Percentiles rank a stretch among this genome's conserved stretches.
phyloP scores from a whole-genome alignment of 805 yeast genomes.

The Nakazawaea wyomingensis region DNA sequence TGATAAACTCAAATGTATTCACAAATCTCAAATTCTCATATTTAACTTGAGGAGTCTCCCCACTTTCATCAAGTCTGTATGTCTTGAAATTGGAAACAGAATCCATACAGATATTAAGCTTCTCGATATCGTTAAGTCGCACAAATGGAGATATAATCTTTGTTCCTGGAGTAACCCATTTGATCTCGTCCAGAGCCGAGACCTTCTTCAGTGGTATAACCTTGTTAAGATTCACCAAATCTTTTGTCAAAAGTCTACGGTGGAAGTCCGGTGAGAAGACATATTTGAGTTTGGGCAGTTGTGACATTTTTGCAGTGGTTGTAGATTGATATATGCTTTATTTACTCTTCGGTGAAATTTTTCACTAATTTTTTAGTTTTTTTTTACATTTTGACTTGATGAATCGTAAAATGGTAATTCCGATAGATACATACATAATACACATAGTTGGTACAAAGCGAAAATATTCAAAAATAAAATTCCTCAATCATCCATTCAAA shows the following conservation, averaged over 20 bases:
- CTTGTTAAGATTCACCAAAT: not conserved
- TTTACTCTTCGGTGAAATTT: too few species aligned
- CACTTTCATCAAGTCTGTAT: not conserved
- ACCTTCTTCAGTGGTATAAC: not conserved
- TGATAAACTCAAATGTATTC: slow-evolving; percentile 1
- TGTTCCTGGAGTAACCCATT: not conserved
- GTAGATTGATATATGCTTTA: too few species aligned
- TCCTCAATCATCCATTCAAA: too few species aligned
- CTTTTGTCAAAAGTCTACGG: slow-evolving; percentile 5
- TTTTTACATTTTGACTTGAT: not conserved
- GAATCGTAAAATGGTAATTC: too few species aligned
- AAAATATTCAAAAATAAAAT: too few species aligned
- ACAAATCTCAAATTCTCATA: not conserved
- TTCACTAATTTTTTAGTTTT: slow-evolving; percentile 1
- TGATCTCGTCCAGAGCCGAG: not conserved
- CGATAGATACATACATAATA: too few species aligned
- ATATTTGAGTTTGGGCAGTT: slow-evolving; percentile 3
- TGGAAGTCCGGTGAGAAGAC: slow-evolving; percentile 8
- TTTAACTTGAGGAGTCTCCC: not conserved
- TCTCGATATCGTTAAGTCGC: not conserved
- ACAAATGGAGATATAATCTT: slow-evolving; percentile 4
- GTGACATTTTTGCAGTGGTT: not conserved
- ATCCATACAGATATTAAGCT: not conserved
- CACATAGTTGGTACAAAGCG: too few species aligned
- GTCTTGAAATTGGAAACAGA: not conserved